A percentile compares a stretch with the other conserved stretches of the same genome.
Evolutionary conservation across 2,329 filamentous ascomycete genomes (phyloP).

Genomic region (Setomelanomma holmii): DNA sequence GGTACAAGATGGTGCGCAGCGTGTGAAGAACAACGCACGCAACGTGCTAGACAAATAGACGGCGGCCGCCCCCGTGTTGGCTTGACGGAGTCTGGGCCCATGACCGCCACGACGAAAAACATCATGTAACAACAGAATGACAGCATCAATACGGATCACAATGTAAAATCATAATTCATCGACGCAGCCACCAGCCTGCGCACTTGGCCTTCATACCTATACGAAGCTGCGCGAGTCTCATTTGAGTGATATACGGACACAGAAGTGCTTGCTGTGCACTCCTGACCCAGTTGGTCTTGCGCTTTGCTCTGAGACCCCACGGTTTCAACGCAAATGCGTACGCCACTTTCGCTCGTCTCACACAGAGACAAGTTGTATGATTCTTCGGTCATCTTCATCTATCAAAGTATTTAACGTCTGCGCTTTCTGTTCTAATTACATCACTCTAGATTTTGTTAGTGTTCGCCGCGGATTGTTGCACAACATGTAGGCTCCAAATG

Average conservation of each 20-base stretch:
- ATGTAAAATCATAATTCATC: not conserved
- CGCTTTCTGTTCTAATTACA: not conserved
- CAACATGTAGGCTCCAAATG: not conserved
- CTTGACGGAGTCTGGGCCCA: not conserved
- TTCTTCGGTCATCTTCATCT: not conserved
- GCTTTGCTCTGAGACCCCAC: not conserved
- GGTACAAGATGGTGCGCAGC: conserved; percentile 35
- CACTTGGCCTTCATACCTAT: too few species aligned
- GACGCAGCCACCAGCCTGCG: too few species aligned
- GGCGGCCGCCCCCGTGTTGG: not conserved
- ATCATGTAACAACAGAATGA: conserved; percentile 7
- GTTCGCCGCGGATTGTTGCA: not conserved
- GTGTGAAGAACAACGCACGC: conserved; percentile 34
- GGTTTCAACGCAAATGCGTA: not conserved
- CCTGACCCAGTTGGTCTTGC: not conserved
- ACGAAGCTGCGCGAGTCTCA: too few species aligned
- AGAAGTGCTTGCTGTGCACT: too few species aligned
- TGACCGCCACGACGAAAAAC: not conserved
- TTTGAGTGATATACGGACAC: too few species aligned
- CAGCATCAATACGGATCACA: not conserved
- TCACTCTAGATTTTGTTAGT: not conserved
- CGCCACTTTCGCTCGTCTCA: not conserved
- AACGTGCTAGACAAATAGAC: conserved; percentile 25
- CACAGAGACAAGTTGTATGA: not conserved
- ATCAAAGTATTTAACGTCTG: not conserved